Evolutionary conservation across 495 filamentous ascomycete genomes (phyloP), one percentile per base, ranked within the genome.

Genomic region (Daldinia loculata): DNA sequence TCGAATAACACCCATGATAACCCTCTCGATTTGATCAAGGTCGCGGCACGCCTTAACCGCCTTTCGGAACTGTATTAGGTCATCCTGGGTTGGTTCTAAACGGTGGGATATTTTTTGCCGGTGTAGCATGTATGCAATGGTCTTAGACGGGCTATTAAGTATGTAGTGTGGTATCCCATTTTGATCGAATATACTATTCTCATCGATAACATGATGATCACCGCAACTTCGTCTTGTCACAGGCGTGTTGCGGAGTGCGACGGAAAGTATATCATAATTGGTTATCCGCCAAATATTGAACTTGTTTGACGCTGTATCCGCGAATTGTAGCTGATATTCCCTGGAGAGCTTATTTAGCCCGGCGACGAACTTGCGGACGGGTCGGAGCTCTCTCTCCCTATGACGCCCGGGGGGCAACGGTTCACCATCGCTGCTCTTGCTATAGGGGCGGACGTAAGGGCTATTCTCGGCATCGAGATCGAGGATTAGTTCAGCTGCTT

Each of bases 221-320:
- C 11, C 2, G 11, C n/a, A 4, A n/a, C 26, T 30, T 36, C 2
- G 26, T 53, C n/a, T 36, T 6, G 8, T 38, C 53, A 17, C 15
- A 15, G 12, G 41, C 17, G 12, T 22, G 29, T 69, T 59, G 22
- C 73, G 24, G 8, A 79, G 66, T 22, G 69, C 52, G 43, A 61
- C 32, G 7, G 76, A 64, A 38, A 80, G 24, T 34, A 80, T 41
- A 57, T 80, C 79, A 7, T 65, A 68, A 50, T 77, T 70, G n/a
- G 63, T 64, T 19, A 78, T 65, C 26, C 70, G 69, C 67, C 63
- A 71, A 29, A 50, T 43, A 19, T 57, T 19, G 61, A 71, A 61
- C 19, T 57, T 43, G 1, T 24, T 30, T 11, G 19, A 48, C 9
- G 19, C 43, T 11, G 19, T 24, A 4, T 48, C 9, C 19, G 43